Percentiles rank a stretch among this genome's conserved stretches.
Conservation (phyloP, 352 stramenopile genomes). For the Pythium plurisporium region DNA sequence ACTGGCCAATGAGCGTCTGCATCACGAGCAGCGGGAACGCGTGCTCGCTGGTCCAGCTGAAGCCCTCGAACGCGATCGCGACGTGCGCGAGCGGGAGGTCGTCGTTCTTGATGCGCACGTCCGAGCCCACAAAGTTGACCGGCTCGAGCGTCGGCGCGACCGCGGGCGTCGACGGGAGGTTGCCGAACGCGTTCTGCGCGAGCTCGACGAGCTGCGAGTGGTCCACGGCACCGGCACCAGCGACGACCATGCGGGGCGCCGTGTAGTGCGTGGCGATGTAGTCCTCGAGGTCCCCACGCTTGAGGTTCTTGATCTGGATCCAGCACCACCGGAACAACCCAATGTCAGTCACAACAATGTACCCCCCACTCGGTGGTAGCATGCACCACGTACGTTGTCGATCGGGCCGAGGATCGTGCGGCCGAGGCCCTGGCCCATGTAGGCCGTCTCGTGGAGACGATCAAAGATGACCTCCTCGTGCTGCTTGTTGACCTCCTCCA, state of each 20-base stretch:
- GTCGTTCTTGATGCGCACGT: slow-evolving; percentile 92
- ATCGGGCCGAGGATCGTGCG: slow-evolving; percentile 98
- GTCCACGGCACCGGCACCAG: slow-evolving; percentile 96
- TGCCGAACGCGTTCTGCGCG: slow-evolving; percentile 96
- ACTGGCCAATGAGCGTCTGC: slow-evolving; percentile 91
- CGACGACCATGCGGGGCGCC: slow-evolving; percentile 98
- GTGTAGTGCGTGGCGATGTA: slow-evolving; percentile 99
- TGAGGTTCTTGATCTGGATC: slow-evolving; percentile 87
- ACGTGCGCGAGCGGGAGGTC: slow-evolving; percentile 89
- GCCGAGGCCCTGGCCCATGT: slow-evolving; percentile 95
- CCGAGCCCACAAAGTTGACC: slow-evolving; percentile 84
- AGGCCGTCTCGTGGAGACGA: slow-evolving; percentile 98
- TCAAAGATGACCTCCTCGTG: slow-evolving; percentile 99
- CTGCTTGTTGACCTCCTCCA: slow-evolving; percentile 99
- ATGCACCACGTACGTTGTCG: slow-evolving; percentile 92
- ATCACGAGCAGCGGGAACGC: slow-evolving; percentile 99
- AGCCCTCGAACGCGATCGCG: slow-evolving; percentile 97
- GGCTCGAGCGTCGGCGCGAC: slow-evolving; percentile 67
- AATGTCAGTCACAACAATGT: too few species aligned
- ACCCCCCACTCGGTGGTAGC: too few species aligned
- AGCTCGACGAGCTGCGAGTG: slow-evolving; percentile 97
- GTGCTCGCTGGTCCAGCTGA: slow-evolving; percentile 97
- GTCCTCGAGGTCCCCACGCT: slow-evolving; percentile 91
- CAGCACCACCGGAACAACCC: too few species aligned
- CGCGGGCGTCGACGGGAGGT: slow-evolving; percentile 78